Evolutionary conservation across 179 eudicot species (phyloP), one percentile per base, ranked within the genome.

Genomic region (Silene vulgaris): DNA sequence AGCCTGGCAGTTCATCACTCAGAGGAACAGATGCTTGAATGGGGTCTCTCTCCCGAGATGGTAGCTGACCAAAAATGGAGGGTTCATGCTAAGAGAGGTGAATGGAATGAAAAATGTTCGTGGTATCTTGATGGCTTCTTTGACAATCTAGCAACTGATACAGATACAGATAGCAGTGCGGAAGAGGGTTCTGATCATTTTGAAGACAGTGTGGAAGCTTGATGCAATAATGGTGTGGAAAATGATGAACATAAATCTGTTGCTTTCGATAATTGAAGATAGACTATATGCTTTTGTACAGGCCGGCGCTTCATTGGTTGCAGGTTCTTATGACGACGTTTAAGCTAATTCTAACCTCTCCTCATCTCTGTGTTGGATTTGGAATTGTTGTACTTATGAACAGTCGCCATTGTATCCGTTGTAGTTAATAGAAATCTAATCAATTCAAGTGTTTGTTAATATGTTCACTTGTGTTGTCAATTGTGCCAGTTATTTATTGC

Each of bases 11-110:
- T 88, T 74, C 80, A 85, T 78, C 91, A 88, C 75, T 54, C 84
- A 1, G 90, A 85, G 3, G 79, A 87, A 48, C 87, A 87, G 76
- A 12, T 87, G 77, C 78, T 75, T 6, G 88, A 84, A 72, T 88
- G 91, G 90, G 91, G 91, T 8, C 87, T 88, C 37, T 88, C 90
- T 48, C 77, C 85, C 5, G 87, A 85, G 37, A 88, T 88, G 91
- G 81, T 88, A 71, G 84, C 87, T 9, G 90, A 87, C 66, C 91
- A 88, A 35, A 87, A 87, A 48, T 87, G 86, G 83, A 83, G 90
- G 71, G 85, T 80, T n/a, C 83, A 79, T 4, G 84, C 91, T 4
- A 79, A 35, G 17, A 80, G 76, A 76, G 88, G 89, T 28, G 83
- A 80, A 8, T 87, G 90, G 90, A 86, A 81, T 69, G 93, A 89